Evolutionary conservation across 306 rosid species (phyloP).

Genomic region (Fragaria nilgerrensis): DNA sequence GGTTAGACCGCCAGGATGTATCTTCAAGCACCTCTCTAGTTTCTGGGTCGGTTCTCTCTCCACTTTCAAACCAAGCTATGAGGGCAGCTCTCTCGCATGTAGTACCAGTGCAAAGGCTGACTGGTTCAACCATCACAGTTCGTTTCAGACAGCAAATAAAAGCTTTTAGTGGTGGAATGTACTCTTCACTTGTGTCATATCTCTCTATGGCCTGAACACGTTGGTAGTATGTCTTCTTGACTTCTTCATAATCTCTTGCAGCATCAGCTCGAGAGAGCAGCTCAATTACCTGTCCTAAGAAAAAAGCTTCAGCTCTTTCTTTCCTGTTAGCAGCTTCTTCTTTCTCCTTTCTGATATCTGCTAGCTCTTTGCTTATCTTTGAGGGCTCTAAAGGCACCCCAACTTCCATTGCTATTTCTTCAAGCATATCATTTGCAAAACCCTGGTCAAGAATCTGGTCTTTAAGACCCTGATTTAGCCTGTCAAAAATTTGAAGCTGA

Average conservation of each 20-base stretch:
- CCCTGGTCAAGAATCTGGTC: slow-evolving; percentile 69
- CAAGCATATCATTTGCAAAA: slow-evolving; percentile 73
- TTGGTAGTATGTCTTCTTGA: slow-evolving; percentile 59
- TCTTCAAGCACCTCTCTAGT: slow-evolving; percentile 62
- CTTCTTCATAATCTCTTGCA: slow-evolving; percentile 77
- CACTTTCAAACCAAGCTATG: slow-evolving; percentile 50
- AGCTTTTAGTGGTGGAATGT: slow-evolving; percentile 55
- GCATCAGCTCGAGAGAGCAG: slow-evolving; percentile 85
- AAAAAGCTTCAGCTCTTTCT: slow-evolving; percentile 64
- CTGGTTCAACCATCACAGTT: slow-evolving; percentile 81
- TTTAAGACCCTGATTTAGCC: slow-evolving; percentile 56
- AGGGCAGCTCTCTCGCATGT: slow-evolving; percentile 83
- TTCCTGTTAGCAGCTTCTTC: slow-evolving; percentile 70
- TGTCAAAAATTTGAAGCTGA: slow-evolving; percentile 64
- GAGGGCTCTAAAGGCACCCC: slow-evolving; percentile 87
- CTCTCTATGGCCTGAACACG: slow-evolving; percentile 60
- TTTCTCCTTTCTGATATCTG: slow-evolving; percentile 66
- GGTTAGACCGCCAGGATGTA: slow-evolving; percentile 52
- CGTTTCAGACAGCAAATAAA: slow-evolving; percentile 52
- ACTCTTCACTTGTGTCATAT: slow-evolving; percentile 49
- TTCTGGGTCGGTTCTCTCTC: slow-evolving; percentile 54
- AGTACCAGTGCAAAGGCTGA: slow-evolving; percentile 83
- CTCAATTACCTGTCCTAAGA: slow-evolving; percentile 73
- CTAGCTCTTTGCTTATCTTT: slow-evolving; percentile 75
- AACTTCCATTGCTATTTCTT: slow-evolving; percentile 68